These are phyloP conservation scores for Quercus parvula DNA, from an alignment of 306 rosid genomes.

Conservation along the genomic window DNA sequence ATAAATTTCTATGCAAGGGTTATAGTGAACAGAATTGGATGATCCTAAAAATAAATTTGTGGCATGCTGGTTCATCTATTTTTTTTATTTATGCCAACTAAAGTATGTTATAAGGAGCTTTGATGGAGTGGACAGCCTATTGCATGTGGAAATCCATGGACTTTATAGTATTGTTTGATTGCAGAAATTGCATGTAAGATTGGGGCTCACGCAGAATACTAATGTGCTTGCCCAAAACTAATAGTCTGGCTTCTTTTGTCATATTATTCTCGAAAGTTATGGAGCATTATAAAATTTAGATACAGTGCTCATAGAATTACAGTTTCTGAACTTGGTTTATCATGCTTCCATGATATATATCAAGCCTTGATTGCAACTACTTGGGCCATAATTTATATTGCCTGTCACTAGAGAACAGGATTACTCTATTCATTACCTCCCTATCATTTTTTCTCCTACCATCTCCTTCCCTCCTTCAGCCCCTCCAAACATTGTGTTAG, in stretches of 20 bases:
- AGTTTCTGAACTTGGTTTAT: background rate
- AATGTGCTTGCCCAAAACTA: background rate
- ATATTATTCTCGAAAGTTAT: background rate
- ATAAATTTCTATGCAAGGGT: background rate
- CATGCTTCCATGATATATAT: background rate
- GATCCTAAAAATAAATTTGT: background rate
- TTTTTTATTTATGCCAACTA: conserved; percentile 1
- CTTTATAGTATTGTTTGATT: background rate
- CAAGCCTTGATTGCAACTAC: background rate
- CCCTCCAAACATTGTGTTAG: background rate
- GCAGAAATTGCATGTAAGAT: background rate
- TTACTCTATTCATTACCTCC: background rate
- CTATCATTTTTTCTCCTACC: background rate
- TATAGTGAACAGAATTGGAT: background rate
- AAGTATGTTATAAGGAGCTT: background rate
- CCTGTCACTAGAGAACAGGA: background rate
- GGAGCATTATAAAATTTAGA: background rate
- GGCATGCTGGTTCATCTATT: background rate
- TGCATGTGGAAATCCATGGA: background rate
- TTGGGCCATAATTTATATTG: background rate
- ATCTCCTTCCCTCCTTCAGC: background rate
- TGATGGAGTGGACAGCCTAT: background rate
- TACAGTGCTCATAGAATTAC: background rate
- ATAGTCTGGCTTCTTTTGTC: background rate
- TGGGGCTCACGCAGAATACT: background rate